These are phyloP conservation scores for Schwanniomyces pseudopolymorphus DNA, from an alignment of 805 yeast species.

Conservation along the genomic window DNA sequence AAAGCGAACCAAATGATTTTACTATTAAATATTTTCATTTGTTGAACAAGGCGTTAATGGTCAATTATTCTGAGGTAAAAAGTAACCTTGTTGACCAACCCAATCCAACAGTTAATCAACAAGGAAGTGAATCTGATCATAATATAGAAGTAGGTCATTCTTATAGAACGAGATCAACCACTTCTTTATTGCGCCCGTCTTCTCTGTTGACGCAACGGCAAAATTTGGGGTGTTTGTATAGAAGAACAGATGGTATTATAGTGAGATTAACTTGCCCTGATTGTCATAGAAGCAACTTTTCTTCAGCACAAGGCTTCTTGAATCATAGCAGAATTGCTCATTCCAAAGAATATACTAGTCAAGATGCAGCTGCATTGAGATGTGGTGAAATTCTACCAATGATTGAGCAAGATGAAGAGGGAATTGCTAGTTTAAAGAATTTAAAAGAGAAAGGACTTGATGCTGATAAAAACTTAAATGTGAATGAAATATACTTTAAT, in stretches of 20 bases:
- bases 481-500: conserved; percentile 34
- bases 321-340: conserved; percentile 78
- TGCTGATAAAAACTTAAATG: conserved; percentile 42
- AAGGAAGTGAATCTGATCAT: conserved; percentile 3
- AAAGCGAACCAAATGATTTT: conserved; percentile 45
- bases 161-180: conserved; percentile 50
- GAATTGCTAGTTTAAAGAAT: conserved; percentile 35
- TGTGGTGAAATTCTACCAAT: conserved; percentile 60
- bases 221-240: conserved; percentile 52
- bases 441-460: conserved; percentile 38
- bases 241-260: conserved; percentile 68
- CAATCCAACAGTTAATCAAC: not conserved
- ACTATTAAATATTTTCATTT: conserved; percentile 42
- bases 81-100: not conserved
- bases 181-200: conserved; percentile 55
- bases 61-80: conserved; percentile 26
- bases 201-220: conserved; percentile 26
- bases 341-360: conserved; percentile 65
- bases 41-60: conserved; percentile 31
- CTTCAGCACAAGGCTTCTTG: conserved; percentile 77
- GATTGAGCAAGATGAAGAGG: conserved; percentile 58
- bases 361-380: conserved; percentile 68
- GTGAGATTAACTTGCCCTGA: conserved; percentile 67
- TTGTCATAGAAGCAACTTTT: conserved; percentile 68
- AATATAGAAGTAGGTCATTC: conserved; percentile 18